Evolutionary conservation across 768 basidiomycete species (phyloP), one percentile per base, ranked within the genome.

Genomic region (Hygrocybe coccinea): DNA sequence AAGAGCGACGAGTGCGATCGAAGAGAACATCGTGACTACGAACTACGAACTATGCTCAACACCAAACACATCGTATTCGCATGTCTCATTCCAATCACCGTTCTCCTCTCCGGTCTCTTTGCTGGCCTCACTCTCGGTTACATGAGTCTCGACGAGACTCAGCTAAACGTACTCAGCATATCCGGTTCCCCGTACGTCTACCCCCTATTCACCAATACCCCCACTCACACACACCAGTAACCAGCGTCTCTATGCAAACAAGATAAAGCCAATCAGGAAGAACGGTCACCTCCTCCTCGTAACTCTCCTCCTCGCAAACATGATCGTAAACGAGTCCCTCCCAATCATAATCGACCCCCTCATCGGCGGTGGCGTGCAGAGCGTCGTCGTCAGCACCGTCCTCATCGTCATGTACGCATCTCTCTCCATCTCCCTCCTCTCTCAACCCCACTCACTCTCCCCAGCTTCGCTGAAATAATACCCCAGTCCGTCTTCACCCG

Each of bases 401-500:
- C 77, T 94, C 53, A 90, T 93, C 62, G 89, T 93, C 56, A 88
- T 92, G 89, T 92, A 65, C 74, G 90, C 82, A 33, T 54, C 44
- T 56, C 19, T 24, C 36, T 50, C 25, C 55, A 55, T 55, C 57
- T 57, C 35, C 19, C 25, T n/a, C 34, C n/a, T 49, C 50, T 34
- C 5, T n/a, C 43, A 38, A 21, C 37, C 53, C 45, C 24, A n/a
- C 45, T 45, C 15, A 24, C 61, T 50, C 52, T 37, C 47, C 41
- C 36, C 62, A 94, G 91, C 56, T 95, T 94, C 67, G 75, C 91
- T 22, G 91, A 95, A 72, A 91, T 95, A 59, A 94, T 95, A 58
- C 92, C 92, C 0, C 92, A 95, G 65, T 90, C 89, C 1, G 74
- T 95, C n/a, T 95, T 90, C 69, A 90, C 90, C 19, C 87, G 92